These are phyloP conservation scores for Trichoderma gamsii DNA, from an alignment of 495 filamentous ascomycete species.

Conservation along the genomic window DNA sequence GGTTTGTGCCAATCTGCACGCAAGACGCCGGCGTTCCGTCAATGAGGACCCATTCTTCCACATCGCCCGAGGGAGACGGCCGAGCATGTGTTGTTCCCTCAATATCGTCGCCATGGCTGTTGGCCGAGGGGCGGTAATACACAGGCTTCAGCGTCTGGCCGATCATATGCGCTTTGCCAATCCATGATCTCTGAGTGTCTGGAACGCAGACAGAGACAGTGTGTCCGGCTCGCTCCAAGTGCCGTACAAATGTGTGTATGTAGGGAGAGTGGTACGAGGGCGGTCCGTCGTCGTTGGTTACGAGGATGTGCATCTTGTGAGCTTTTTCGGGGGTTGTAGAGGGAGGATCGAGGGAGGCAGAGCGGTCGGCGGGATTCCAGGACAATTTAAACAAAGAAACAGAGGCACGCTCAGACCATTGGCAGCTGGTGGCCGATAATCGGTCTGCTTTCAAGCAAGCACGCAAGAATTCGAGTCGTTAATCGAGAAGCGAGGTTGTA, in stretches of 20 bases:
- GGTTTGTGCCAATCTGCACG: slow-evolving; percentile 82
- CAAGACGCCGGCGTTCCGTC: slow-evolving; percentile 83
- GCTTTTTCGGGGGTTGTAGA: not conserved
- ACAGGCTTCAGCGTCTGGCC: slow-evolving; percentile 76
- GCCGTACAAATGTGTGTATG: slow-evolving; percentile 74
- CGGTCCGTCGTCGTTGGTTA: slow-evolving; percentile 88
- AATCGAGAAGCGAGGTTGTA: not conserved
- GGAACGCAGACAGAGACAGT: slow-evolving; percentile 84
- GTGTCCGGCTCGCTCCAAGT: slow-evolving; percentile 72
- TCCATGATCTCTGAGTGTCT: slow-evolving; percentile 91
- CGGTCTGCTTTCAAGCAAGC: slow-evolving; percentile 9
- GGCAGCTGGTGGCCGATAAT: not conserved
- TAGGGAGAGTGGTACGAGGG: slow-evolving; percentile 88
- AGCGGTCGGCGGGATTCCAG: not conserved
- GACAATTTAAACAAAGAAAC: not conserved
- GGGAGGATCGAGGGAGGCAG: not conserved
- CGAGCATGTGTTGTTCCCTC: slow-evolving; percentile 57
- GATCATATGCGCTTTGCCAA: slow-evolving; percentile 93
- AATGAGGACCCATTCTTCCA: slow-evolving; percentile 90
- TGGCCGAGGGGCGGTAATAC: slow-evolving; percentile 68
- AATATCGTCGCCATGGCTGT: slow-evolving; percentile 42
- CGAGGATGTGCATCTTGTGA: slow-evolving; percentile 37
- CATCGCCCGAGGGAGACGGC: slow-evolving; percentile 46
- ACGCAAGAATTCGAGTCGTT: not conserved
- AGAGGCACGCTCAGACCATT: not conserved